Conservation (phyloP, 2,329 filamentous ascomycete species). For the Trichoderma breve region DNA sequence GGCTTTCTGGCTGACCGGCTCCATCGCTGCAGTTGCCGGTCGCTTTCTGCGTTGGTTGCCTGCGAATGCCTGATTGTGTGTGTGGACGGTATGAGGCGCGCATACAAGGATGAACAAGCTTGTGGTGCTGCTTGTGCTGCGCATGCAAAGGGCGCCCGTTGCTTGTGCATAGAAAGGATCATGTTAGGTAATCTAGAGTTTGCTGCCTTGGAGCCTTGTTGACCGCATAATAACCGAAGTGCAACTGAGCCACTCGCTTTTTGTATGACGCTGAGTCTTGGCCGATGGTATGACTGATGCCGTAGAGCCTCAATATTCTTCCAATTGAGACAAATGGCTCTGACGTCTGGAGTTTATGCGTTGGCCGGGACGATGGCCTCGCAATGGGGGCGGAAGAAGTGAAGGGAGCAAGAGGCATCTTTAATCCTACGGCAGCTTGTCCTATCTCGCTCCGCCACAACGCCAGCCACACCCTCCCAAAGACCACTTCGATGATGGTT, state of each 20-base stretch:
- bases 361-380: neutral
- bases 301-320: neutral
- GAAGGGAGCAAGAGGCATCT: neutral
- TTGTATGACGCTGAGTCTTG: neutral
- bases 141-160: neutral
- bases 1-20: neutral
- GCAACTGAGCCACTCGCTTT: neutral
- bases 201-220: constrained; percentile 8
- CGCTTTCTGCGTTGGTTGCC: neutral
- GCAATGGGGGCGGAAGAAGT: neutral
- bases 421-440: neutral
- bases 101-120: neutral
- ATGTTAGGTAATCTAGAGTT: neutral
- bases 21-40: neutral
- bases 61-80: neutral
- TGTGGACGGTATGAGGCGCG: neutral
- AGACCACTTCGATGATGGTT: neutral
- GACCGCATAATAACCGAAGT: neutral
- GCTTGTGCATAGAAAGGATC: neutral
- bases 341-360: neutral
- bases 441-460: neutral
- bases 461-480: neutral
- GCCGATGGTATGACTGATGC: neutral
- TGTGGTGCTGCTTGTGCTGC: neutral
- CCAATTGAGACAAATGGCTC: neutral